A percentile compares a stretch with the other conserved stretches of the same genome.
Evolutionary conservation across 2,329 filamentous ascomycete species (phyloP).

Genomic region (Botrytis fabae): DNA sequence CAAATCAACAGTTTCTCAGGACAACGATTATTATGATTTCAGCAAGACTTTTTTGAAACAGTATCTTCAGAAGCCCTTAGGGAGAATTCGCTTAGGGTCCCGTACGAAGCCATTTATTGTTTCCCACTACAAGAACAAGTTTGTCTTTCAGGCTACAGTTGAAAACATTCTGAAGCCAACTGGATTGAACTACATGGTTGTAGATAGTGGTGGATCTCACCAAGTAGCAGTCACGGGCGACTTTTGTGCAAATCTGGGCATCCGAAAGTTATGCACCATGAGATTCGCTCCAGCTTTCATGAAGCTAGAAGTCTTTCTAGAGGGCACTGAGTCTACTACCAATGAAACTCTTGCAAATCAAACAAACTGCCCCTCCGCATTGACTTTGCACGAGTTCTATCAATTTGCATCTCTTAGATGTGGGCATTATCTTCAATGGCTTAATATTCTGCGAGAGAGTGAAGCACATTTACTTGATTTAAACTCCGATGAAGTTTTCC

Average conservation of each 20-base stretch:
- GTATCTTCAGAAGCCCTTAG: slow-evolving; percentile 10
- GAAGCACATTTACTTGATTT: slow-evolving; percentile 51
- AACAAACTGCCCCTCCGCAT: slow-evolving; percentile 47
- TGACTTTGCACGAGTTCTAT: slow-evolving; percentile 57
- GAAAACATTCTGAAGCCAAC: slow-evolving; percentile 49
- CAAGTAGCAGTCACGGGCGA: slow-evolving; percentile 29
- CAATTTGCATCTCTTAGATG: slow-evolving; percentile 51
- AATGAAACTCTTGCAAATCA: slow-evolving; percentile 57
- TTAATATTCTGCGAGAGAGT: slow-evolving; percentile 56
- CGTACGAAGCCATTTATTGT: slow-evolving; percentile 23
- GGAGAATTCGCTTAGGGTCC: slow-evolving; percentile 31
- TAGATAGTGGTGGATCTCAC: slow-evolving; percentile 36
- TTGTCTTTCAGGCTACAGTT: slow-evolving; percentile 37
- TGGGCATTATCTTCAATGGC: slow-evolving; percentile 54
- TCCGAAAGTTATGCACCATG: slow-evolving; percentile 45
- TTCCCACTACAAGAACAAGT: slow-evolving; percentile 41
- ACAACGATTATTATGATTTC: slow-evolving; percentile 14
- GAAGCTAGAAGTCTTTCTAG: slow-evolving; percentile 32
- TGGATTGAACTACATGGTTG: slow-evolving; percentile 46
- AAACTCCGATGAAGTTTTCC: slow-evolving; percentile 49
- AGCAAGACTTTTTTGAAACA: slow-evolving; percentile 19
- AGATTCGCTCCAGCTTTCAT: slow-evolving; percentile 36
- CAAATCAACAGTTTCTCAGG: not conserved
- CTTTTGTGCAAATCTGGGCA: slow-evolving; percentile 28
- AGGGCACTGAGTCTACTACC: slow-evolving; percentile 38